Conservation (phyloP, 2,329 filamentous ascomycete species). For the Pestalotiopsis sp. region DNA sequence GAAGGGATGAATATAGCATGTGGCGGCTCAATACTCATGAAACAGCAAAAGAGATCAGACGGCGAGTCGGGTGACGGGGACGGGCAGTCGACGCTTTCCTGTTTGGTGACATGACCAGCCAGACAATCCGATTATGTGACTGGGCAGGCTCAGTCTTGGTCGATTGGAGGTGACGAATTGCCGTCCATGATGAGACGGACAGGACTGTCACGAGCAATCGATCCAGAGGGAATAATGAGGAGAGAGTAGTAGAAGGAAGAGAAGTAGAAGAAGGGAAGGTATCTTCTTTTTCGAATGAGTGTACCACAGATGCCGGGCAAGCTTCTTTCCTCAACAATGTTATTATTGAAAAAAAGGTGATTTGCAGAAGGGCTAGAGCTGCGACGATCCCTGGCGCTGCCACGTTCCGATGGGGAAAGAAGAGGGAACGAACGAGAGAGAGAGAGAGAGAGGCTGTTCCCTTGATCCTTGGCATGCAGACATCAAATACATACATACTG, state of each 20-base stretch:
- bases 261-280: neutral
- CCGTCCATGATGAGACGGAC: neutral
- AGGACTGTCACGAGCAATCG: neutral
- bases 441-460: no score
- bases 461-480: no score
- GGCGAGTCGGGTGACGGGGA: neutral
- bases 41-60: neutral
- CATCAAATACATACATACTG: no score
- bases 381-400: neutral
- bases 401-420: neutral
- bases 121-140: no score
- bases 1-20: neutral
- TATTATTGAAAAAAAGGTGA: no score
- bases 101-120: neutral
- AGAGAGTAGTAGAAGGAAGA: neutral
- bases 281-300: no score
- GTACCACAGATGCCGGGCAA: no score
- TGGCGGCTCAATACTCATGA: slow-evolving; percentile 3
- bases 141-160: neutral
- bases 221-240: neutral
- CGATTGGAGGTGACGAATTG: neutral
- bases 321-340: no score
- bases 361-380: neutral
- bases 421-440: neutral
- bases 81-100: neutral